Evolutionary conservation across 345 rosid species (phyloP).

Genomic region (Citrus inodora): DNA sequence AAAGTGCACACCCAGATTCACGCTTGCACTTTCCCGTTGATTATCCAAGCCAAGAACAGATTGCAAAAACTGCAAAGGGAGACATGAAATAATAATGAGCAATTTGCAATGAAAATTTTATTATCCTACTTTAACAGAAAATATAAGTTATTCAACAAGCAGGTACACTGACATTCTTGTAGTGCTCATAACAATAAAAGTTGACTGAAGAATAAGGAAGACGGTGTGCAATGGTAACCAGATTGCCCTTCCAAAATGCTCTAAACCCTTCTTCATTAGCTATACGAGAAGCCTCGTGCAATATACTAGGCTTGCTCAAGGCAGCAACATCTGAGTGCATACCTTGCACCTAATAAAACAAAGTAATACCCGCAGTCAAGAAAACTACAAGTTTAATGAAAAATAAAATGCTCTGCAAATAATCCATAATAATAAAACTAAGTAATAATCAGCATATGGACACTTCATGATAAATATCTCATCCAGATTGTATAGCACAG

Average conservation of each 20-base stretch:
- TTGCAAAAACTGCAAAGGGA: slow-evolving; percentile 52
- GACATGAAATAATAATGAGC: background rate
- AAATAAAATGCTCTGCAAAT: background rate
- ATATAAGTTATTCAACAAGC: background rate
- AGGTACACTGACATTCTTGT: slow-evolving; percentile 51
- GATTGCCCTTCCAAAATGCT: slow-evolving; percentile 97
- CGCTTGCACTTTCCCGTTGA: slow-evolving; percentile 30
- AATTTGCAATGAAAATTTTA: background rate
- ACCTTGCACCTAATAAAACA: slow-evolving; percentile 75
- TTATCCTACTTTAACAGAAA: background rate
- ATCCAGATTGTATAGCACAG: background rate
- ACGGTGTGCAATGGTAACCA: slow-evolving; percentile 90
- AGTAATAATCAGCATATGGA: background rate
- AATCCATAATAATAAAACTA: background rate
- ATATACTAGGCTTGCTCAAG: slow-evolving; percentile 58
- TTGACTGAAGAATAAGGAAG: slow-evolving; percentile 81
- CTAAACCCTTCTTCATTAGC: slow-evolving; percentile 80
- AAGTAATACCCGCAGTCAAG: slow-evolving; percentile 3
- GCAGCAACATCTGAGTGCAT: slow-evolving; percentile 79
- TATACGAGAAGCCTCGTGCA: slow-evolving; percentile 84
- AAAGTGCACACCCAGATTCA: slow-evolving; percentile 54
- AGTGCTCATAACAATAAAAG: slow-evolving; percentile 79
- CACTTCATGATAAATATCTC: background rate
- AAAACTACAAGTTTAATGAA: background rate
- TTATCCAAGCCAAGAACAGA: slow-evolving; percentile 37